Evolutionary conservation across 306 rosid genomes (phyloP).

Genomic region (Hylodesmum podocarpum): DNA sequence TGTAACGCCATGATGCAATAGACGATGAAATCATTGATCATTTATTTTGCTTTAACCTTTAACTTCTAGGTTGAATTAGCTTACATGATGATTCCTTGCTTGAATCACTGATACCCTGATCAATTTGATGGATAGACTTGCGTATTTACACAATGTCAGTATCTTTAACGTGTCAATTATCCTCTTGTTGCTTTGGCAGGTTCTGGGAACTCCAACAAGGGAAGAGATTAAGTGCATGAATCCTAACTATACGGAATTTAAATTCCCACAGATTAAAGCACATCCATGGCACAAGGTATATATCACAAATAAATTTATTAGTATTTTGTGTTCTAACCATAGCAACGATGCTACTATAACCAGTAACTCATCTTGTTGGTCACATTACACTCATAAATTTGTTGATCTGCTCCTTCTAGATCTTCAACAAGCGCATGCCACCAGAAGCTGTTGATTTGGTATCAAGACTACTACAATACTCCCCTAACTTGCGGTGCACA

Average conservation of each 20-base stretch:
- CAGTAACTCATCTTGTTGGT: neutral
- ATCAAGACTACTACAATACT: conserved; percentile 88
- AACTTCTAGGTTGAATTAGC: neutral
- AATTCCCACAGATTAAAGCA: conserved; percentile 92
- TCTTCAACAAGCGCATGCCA: conserved; percentile 92
- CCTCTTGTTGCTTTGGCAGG: conserved; percentile 40
- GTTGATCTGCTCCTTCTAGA: conserved; percentile 40
- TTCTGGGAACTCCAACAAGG: conserved; percentile 91
- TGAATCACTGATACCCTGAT: neutral
- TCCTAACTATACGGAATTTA: conserved; percentile 89
- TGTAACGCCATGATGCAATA: neutral
- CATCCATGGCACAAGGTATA: conserved; percentile 99
- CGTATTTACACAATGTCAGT: neutral
- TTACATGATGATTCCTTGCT: neutral
- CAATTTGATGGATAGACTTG: neutral
- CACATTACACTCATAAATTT: neutral
- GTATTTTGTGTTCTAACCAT: neutral
- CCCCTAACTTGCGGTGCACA: conserved; percentile 80
- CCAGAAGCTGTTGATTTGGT: conserved; percentile 96
- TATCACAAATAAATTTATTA: neutral
- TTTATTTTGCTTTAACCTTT: neutral
- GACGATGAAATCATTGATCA: neutral
- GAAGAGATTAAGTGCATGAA: conserved; percentile 97
- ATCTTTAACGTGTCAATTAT: neutral
- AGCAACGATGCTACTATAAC: neutral